phyloP scores from a whole-genome alignment of 2,329 filamentous ascomycete genomes.

The Colletotrichum magnum region DNA sequence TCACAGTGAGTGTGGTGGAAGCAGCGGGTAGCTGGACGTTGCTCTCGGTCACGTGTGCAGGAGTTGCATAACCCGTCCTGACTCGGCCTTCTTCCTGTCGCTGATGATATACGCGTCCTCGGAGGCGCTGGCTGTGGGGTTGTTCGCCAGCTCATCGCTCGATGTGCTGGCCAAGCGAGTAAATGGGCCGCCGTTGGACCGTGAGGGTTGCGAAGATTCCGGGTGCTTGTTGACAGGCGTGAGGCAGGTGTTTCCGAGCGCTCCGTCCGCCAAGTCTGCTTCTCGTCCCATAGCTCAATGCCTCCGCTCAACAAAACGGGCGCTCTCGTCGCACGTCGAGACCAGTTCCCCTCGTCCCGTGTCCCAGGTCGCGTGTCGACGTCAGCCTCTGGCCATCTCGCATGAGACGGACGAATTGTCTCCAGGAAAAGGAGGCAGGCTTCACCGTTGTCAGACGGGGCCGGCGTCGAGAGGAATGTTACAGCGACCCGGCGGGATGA shows the following conservation, averaged over 20 bases:
- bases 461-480: constrained; percentile 3
- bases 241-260: constrained; percentile 13
- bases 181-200: too few species aligned
- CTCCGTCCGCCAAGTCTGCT: constrained; percentile 12
- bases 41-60: neutral
- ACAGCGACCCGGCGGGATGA: neutral
- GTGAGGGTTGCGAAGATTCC: too few species aligned
- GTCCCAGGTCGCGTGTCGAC: constrained; percentile 18
- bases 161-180: too few species aligned
- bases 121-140: too few species aligned
- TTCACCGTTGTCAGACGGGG: constrained; percentile 20
- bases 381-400: constrained; percentile 29
- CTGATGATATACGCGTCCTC: too few species aligned
- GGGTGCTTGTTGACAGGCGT: too few species aligned
- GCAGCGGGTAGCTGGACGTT: constrained; percentile 2
- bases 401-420: constrained; percentile 23
- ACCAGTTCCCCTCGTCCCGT: constrained; percentile 19
- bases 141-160: too few species aligned
- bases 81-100: neutral
- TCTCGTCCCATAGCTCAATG: constrained; percentile 24
- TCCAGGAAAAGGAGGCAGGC: constrained; percentile 27
- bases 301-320: constrained; percentile 24
- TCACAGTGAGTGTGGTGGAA: neutral
- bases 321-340: constrained; percentile 24
- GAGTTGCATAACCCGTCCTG: neutral